Evolutionary conservation across 2,329 filamentous ascomycete species (phyloP), one percentile per base, ranked within the genome.

Genomic region (Ophiostoma perfectum): DNA sequence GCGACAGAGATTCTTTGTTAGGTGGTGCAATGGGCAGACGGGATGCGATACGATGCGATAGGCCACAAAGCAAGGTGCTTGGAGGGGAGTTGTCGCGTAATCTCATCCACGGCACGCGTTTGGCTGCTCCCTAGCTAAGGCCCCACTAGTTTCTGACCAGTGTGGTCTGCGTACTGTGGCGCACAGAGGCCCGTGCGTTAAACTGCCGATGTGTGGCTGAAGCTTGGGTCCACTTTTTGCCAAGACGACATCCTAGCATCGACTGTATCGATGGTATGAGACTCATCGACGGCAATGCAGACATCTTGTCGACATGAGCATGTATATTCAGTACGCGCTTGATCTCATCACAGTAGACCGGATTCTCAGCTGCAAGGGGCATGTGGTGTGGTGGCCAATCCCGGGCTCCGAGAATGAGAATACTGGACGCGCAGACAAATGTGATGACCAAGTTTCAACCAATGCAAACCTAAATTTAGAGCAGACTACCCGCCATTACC

Each of bases 21-120:
- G 27, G 27, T 27, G 27, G 49, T 55, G 45, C 45, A 47, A 47
- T 47, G 45, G 45, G 45, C 45, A 47, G 12, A 47, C 6, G 45
- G 11, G 45, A 16, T 55, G 18, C 18, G 49, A 36, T 11, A 55
- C 14, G n/a, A 55, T 55, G 49, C 49, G 49, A 55, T 55, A 55
- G 49, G 49, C 49, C 49, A 55, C 49, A 11, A 47, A 16, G 14
- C 18, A 55, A 55, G 4, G 3, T 55, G 49, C 49, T 55, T 47
- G 45, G 45, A 47, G 49, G 18, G 49, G 47, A 16, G 49, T 27
- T n/a, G 49, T 55, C 49, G 49, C 49, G 49, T 55, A 55, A 55
- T 55, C 49, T 27, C 27, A 27, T 27, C 27, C 27, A 27, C 27
- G 27, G 9, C 49, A 55, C 49, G 49, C 49, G 49, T 27, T 27